Evolutionary conservation across 2,329 filamentous ascomycete species (phyloP).

Genomic region (Coniochaeta prunicola): DNA sequence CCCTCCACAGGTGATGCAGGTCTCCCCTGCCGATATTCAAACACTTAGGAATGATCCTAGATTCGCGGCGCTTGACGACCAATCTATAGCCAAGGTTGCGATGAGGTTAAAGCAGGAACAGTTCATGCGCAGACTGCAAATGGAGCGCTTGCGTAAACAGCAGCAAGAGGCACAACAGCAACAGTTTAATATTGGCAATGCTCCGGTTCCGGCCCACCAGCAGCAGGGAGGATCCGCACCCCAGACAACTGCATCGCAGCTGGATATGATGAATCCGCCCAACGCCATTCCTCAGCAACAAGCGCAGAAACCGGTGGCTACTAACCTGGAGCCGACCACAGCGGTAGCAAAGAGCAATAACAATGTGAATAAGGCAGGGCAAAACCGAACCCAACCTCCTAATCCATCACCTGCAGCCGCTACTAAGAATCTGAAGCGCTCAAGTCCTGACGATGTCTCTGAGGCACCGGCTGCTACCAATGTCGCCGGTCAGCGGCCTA

Average conservation of each 20-base stretch:
- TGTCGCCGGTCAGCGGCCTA: slow-evolving; percentile 19
- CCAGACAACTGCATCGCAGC: background rate
- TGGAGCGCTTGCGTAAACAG: slow-evolving; percentile 12
- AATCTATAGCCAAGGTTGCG: background rate
- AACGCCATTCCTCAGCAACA: slow-evolving; percentile 2
- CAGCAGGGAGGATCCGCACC: background rate
- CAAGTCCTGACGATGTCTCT: slow-evolving; percentile 37
- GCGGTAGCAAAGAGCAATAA: slow-evolving; percentile 14
- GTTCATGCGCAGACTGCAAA: slow-evolving; percentile 6
- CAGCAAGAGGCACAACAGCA: slow-evolving; percentile 12
- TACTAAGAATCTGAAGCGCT: slow-evolving; percentile 42
- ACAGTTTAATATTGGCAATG: slow-evolving; percentile 2
- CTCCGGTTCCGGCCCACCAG: slow-evolving; percentile 4
- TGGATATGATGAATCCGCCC: slow-evolving; percentile 9
- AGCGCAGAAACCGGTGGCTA: slow-evolving; percentile 8
- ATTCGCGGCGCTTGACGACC: background rate
- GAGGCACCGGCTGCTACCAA: slow-evolving; percentile 18
- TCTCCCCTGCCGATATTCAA: background rate
- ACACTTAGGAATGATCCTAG: background rate
- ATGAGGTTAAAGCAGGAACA: background rate
- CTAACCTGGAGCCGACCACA: slow-evolving; percentile 12
- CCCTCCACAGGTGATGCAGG: background rate
- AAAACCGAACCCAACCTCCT: slow-evolving; percentile 24
- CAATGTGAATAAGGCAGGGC: slow-evolving; percentile 16
- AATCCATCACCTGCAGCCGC: slow-evolving; percentile 30